Conservation (phyloP, 345 rosid genomes). For the Moringa oleifera region DNA sequence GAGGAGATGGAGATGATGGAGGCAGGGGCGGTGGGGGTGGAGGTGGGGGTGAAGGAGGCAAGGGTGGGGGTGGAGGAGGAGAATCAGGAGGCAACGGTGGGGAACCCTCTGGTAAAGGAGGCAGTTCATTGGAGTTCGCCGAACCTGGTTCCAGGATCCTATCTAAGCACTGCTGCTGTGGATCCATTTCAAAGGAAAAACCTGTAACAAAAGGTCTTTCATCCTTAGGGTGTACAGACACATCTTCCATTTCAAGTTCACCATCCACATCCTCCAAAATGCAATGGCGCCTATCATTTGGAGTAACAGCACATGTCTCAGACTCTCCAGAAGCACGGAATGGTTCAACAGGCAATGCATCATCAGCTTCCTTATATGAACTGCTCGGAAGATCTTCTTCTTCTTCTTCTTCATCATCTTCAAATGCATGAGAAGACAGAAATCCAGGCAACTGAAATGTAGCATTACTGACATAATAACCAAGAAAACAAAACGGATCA, state of each 20-base stretch:
- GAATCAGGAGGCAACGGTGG: constrained; percentile 60
- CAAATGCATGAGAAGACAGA: constrained; percentile 53
- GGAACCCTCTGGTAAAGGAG: constrained; percentile 40
- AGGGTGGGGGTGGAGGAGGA: constrained; percentile 64
- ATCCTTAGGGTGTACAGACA: constrained; percentile 59
- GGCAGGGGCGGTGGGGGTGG: constrained; percentile 38
- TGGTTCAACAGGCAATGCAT: constrained; percentile 34
- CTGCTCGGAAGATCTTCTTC: constrained; percentile 43
- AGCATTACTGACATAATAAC: constrained; percentile 57
- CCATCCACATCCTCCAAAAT: constrained; percentile 78
- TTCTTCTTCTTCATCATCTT: constrained; percentile 50
- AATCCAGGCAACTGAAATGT: constrained; percentile 82
- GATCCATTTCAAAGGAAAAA: constrained; percentile 29
- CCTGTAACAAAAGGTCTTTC: constrained; percentile 26
- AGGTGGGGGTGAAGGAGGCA: constrained; percentile 60
- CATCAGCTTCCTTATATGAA: constrained; percentile 33
- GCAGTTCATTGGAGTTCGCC: constrained; percentile 26
- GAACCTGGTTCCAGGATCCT: constrained; percentile 27
- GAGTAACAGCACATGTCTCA: constrained; percentile 38
- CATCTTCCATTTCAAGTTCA: constrained; percentile 91
- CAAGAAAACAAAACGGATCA: constrained; percentile 15
- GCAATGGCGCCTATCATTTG: constrained; percentile 59
- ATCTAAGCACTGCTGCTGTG: constrained; percentile 28
- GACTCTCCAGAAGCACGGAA: constrained; percentile 35
- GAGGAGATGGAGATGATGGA: constrained; percentile 30